phyloP scores from a whole-genome alignment of 2,329 filamentous ascomycete species.

The Epicoccum nigrum region DNA sequence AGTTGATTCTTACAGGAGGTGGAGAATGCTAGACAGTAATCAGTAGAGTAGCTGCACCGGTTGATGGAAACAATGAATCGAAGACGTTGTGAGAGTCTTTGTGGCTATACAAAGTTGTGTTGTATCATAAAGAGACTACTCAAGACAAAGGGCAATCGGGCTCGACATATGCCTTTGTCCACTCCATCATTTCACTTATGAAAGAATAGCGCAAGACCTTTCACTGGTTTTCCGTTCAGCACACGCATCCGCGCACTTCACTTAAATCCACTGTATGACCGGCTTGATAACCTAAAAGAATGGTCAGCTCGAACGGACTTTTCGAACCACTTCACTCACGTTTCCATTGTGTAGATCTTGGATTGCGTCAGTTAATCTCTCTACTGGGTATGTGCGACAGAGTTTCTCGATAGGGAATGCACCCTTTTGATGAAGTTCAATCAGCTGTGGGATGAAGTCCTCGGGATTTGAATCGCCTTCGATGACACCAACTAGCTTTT shows the following conservation, averaged over 20 bases:
- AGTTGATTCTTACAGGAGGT: no score
- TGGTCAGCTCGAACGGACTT: neutral
- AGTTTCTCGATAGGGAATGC: slow-evolving; percentile 2
- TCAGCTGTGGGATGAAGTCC: neutral
- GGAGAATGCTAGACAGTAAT: no score
- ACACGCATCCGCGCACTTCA: neutral
- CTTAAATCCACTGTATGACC: neutral
- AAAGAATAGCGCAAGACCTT: neutral
- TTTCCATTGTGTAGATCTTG: slow-evolving; percentile 4
- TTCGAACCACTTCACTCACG: neutral
- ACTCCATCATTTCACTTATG: no score
- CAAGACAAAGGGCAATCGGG: neutral
- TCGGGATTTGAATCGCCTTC: slow-evolving; percentile 3
- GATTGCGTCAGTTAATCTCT: slow-evolving; percentile 1
- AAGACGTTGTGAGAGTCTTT: neutral
- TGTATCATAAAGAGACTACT: neutral
- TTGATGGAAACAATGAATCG: neutral
- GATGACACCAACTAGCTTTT: slow-evolving; percentile 3
- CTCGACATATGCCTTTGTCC: no score
- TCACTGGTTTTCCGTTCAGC: neutral
- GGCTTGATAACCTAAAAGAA: neutral
- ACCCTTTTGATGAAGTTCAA: neutral
- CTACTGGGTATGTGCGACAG: slow-evolving; percentile 4
- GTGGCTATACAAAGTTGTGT: neutral
- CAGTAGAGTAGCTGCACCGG: neutral